Evolutionary conservation across 495 filamentous ascomycete species (phyloP), one percentile per base, ranked within the genome.

Genomic region (Aspergillus sclerotiicarbonarius): DNA sequence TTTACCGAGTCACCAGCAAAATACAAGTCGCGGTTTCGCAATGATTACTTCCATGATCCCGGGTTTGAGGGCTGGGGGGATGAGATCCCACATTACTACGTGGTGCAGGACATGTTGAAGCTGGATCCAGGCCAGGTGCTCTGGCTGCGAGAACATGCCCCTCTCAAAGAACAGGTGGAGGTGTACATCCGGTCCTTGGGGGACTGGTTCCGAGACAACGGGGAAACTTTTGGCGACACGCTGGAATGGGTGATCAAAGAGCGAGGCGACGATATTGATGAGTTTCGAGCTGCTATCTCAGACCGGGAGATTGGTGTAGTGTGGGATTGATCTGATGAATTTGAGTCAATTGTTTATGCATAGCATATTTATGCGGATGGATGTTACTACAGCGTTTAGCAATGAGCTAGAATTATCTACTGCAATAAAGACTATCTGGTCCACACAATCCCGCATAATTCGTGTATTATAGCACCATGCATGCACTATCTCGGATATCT

Each of bases 71-170:
- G 83, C 44, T 87, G 84, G 84, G 84, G 84, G 30, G 83, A 86
- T 59, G 83, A 84, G 55, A 82, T 85, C 41, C 70, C 72, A 37
- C 83, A 86, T 53, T 86, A 86, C 66, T 86, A 86, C 57, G 74
- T 86, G 18, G 76, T 87, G 21, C 82, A 86, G 65, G 84, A 86
- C 59, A 85, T 87, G 84, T 71, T 86, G 68, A 86, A 87, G 68
- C 72, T 87, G 19, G 76, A 85, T 57, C 84, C 84, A 10, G 76
- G 73, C 9, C 81, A 86, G 61, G 67, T 86, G 2, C 62, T 87
- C 54, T 82, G 77, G 72, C 66, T 87, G 55, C 78, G 79, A 39
- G 75, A 83, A 47, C 71, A 80, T 60, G 78, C 79, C 13, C 73
- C 72, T 46, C 56, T 78, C 18, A 86, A 84, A 64, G 70, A 75